Evolutionary conservation across 75 land plant genomes (phyloP), one percentile per base, ranked within the genome.

Genomic region (Chamaecyparis obtusa): DNA sequence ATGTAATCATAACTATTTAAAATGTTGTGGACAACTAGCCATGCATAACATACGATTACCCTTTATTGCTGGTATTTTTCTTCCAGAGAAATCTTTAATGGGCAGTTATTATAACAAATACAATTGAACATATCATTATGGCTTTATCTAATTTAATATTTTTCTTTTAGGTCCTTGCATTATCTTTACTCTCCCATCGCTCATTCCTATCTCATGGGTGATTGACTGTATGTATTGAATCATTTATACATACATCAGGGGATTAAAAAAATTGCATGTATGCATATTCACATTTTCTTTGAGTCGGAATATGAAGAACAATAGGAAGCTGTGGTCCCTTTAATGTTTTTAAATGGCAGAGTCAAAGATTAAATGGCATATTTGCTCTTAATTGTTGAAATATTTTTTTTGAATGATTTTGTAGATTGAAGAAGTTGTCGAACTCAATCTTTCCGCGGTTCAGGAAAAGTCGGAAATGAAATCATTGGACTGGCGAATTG

Each of bases 361-460:
- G 4, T 64, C 36, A 3, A 39, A 74, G 55, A 71, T 32, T n/a
- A 11, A 71, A 71, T 33, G 30, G 75, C 75, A 71, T 71, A 71
- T 71, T 71, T 71, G 75, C 76, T 1, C 13, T 33, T 74, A 8
- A 74, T 74, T 71, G 32, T 71, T 71, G 30, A n/a, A 32, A 71
- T 82, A 24, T 8, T 51, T 83, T 27, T 15, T 51, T 83, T 83
- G 37, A 3, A 15, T 49, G 57, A 14, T 88, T 86, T 9, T 82
- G 74, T 86, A 92, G 93, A 89, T 92, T 49, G 72, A 81, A 46
- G 74, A 85, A 16, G 77, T 92, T 49, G 88, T 69, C 39, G 93
- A 92, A 81, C 84, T 90, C 24, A 82, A 87, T 83, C 90, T 92
- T 15, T 86, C 92, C 51, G 93, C 88, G 35, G 91, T 87, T 75